A percentile compares a stretch with the other conserved stretches of the same genome.
phyloP scores from a whole-genome alignment of 2,329 filamentous ascomycete species.

The Cladosporium velox region DNA sequence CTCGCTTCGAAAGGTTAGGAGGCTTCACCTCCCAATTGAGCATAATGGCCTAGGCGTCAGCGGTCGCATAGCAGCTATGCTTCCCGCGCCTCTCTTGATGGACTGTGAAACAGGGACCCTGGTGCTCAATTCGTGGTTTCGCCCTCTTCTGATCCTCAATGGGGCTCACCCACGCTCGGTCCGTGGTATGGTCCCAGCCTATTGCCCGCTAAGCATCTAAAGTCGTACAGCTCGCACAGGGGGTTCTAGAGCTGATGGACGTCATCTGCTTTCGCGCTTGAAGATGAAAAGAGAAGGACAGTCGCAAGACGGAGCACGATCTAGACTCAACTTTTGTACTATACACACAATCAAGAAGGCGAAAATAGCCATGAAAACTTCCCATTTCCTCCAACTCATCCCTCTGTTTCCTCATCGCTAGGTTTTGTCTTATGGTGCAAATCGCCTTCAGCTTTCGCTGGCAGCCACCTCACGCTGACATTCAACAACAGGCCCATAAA shows the following conservation, averaged over 20 bases:
- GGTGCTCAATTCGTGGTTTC: neutral
- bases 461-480: constrained; percentile 40
- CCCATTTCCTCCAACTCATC: neutral
- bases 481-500: constrained; percentile 40
- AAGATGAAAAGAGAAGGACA: neutral
- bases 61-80: neutral
- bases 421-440: constrained; percentile 21
- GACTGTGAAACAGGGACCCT: neutral
- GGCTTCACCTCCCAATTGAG: neutral
- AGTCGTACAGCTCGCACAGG: neutral
- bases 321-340: neutral
- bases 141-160: neutral
- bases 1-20: neutral
- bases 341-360: neutral
- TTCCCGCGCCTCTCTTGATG: neutral
- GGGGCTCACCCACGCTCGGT: neutral
- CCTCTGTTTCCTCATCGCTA: constrained; percentile 13
- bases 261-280: neutral
- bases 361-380: neutral
- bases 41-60: neutral
- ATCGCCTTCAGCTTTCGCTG: constrained; percentile 37
- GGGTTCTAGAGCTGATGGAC: neutral
- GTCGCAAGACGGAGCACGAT: neutral
- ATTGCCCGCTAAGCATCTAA: neutral
- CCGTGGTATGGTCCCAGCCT: neutral